phyloP scores from a whole-genome alignment of 1,139 yeast species.

The Tardiomyces depauwii region DNA sequence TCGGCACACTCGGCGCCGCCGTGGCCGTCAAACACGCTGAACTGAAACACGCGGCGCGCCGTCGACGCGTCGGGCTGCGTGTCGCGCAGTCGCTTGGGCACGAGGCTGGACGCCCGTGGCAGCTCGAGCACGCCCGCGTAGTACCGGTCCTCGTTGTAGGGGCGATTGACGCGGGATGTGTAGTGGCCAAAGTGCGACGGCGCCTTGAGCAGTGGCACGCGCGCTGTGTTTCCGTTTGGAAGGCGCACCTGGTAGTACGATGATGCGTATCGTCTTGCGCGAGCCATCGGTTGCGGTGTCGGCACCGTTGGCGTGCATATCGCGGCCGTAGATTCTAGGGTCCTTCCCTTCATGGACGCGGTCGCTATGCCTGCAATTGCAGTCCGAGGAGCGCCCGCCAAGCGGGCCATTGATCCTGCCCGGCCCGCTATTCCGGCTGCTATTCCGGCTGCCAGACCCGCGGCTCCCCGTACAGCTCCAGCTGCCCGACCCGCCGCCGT shows the following conservation, averaged over 20 bases:
- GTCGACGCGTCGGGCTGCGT: slow-evolving; percentile 9
- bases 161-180: slow-evolving; percentile 63
- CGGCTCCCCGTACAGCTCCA: too few relatives aligned
- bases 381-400: too few relatives aligned
- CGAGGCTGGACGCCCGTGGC: slow-evolving; percentile 26
- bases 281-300: too few relatives aligned
- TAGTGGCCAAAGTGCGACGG: slow-evolving; percentile 77
- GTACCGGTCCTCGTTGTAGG: slow-evolving; percentile 72
- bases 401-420: too few relatives aligned
- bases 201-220: slow-evolving; percentile 50
- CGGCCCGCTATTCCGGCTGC: too few relatives aligned
- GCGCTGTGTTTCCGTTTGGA: slow-evolving; percentile 9
- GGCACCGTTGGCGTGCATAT: too few relatives aligned
- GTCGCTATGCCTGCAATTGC: too few relatives aligned
- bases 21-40: slow-evolving; percentile 85
- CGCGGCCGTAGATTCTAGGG: too few relatives aligned
- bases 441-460: too few relatives aligned
- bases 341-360: too few relatives aligned
- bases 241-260: not conserved
- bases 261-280: not conserved
- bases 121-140: slow-evolving; percentile 46
- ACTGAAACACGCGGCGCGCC: slow-evolving; percentile 41
- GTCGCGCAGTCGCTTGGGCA: slow-evolving; percentile 8
- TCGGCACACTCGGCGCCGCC: slow-evolving; percentile 73
- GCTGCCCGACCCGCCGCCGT: too few relatives aligned